These are phyloP conservation scores for Rhodotorula sp. DNA, from an alignment of 1,284 basidiomycete species.

Conservation along the genomic window DNA sequence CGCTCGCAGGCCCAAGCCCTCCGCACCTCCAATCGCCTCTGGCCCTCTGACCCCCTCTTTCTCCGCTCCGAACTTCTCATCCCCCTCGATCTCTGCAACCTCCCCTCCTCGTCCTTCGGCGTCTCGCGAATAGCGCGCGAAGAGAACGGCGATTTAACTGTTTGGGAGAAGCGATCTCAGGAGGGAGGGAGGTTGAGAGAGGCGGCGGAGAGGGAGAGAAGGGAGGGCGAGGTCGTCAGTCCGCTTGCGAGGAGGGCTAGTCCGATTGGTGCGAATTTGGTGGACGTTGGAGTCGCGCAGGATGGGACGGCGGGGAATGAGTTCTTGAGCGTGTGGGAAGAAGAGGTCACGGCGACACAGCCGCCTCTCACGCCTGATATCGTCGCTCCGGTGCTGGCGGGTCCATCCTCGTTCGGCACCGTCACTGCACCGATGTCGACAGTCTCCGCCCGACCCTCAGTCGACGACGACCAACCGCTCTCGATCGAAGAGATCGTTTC, in stretches of 20 bases:
- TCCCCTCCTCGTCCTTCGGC: constrained; percentile 28
- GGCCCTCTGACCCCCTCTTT: constrained; percentile 85
- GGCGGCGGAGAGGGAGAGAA: not conserved
- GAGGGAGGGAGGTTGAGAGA: not conserved
- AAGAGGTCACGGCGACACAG: too few relatives aligned
- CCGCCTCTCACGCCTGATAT: too few relatives aligned
- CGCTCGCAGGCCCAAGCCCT: constrained; percentile 61
- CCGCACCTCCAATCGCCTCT: constrained; percentile 80
- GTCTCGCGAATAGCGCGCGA: constrained; percentile 29
- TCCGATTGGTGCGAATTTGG: too few relatives aligned
- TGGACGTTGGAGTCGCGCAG: too few relatives aligned
- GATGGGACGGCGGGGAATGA: constrained; percentile 5
- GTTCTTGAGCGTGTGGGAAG: constrained; percentile 14
- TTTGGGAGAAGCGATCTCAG: constrained; percentile 13
- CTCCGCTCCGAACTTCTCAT: constrained; percentile 77
- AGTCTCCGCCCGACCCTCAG: too few relatives aligned
- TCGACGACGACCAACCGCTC: not conserved
- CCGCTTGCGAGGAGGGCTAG: not conserved
- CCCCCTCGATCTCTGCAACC: constrained; percentile 56
- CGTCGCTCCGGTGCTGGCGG: too few relatives aligned
- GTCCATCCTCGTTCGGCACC: too few relatives aligned
- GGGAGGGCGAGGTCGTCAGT: constrained; percentile 6
- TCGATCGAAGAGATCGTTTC: not conserved
- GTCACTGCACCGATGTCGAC: too few relatives aligned
- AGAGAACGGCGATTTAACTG: constrained; percentile 33